Percentiles rank a stretch among this genome's conserved stretches.
phyloP scores from a whole-genome alignment of 495 filamentous ascomycete genomes.

The Neurospora sp. region DNA sequence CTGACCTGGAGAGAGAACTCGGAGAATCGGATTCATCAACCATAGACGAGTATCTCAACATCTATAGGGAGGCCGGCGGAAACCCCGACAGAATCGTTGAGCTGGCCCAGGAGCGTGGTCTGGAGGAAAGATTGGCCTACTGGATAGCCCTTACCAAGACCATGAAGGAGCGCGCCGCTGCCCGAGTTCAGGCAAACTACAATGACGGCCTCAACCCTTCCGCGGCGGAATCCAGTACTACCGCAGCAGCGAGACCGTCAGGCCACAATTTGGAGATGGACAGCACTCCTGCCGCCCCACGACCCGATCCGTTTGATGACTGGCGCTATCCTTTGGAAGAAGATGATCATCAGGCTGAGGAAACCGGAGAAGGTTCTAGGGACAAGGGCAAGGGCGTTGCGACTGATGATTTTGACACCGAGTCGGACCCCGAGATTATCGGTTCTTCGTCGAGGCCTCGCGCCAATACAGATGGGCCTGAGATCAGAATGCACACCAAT shows the following conservation, averaged over 20 bases:
- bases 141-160: conserved; percentile 32
- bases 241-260: not conserved
- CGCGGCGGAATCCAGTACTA: not conserved
- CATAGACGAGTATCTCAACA: conserved; percentile 39
- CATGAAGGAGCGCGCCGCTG: conserved; percentile 12
- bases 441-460: conserved; percentile 16
- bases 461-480: conserved; percentile 39
- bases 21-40: conserved; percentile 8
- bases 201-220: not conserved
- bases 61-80: conserved; percentile 44
- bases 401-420: not conserved
- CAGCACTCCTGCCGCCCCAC: not conserved
- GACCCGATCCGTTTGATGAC: not conserved
- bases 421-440: conserved; percentile 5
- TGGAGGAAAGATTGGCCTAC: conserved; percentile 44
- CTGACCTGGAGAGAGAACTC: not conserved
- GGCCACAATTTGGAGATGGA: not conserved
- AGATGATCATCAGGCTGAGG: not conserved
- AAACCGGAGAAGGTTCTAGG: not conserved
- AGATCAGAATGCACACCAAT: conserved; percentile 22
- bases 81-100: conserved; percentile 48
- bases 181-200: not conserved
- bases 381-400: conserved; percentile 8
- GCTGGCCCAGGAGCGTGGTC: conserved; percentile 53
- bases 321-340: not conserved